A percentile compares a stretch with the other conserved stretches of the same genome.
Evolutionary conservation across 2,329 filamentous ascomycete genomes (phyloP).

Genomic region (Colletotrichum cordylinicola): DNA sequence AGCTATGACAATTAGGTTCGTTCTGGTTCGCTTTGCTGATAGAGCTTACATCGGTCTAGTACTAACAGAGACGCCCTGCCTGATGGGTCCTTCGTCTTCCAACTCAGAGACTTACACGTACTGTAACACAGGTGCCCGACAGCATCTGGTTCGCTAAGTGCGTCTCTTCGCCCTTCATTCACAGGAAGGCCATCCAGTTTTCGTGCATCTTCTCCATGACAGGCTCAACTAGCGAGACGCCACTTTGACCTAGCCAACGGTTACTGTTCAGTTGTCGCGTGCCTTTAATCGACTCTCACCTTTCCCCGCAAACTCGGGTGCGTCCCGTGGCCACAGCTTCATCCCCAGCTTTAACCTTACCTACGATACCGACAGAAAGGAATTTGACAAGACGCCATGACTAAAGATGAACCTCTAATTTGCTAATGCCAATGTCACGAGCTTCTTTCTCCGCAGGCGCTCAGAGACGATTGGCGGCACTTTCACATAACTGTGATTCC

Average conservation of each 20-base stretch:
- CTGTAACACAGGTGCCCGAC: not conserved
- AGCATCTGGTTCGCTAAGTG: not conserved
- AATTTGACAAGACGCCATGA: constrained; percentile 16
- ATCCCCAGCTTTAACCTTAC: constrained; percentile 1
- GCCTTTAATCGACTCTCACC: not conserved
- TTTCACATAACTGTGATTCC: not conserved
- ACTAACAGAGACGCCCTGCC: not conserved
- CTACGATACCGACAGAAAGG: constrained; percentile 12
- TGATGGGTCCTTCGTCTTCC: not conserved
- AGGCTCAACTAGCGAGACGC: not conserved
- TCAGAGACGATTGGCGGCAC: not conserved
- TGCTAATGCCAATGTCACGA: constrained; percentile 19
- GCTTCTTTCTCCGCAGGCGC: constrained; percentile 4
- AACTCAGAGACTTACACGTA: not conserved
- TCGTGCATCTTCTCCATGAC: not conserved
- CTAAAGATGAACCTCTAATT: constrained; percentile 1
- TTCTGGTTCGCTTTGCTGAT: not conserved
- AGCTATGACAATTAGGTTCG: not conserved
- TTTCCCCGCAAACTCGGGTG: constrained; percentile 19
- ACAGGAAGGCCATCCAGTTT: not conserved
- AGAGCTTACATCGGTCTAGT: not conserved
- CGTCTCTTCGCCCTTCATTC: not conserved
- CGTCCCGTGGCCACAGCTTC: constrained; percentile 12
- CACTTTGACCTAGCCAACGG: not conserved
- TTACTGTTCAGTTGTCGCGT: constrained; percentile 10